A percentile compares a stretch with the other conserved stretches of the same genome.
phyloP scores from a whole-genome alignment of 2,329 filamentous ascomycete genomes.

The Helotiales sp. region DNA sequence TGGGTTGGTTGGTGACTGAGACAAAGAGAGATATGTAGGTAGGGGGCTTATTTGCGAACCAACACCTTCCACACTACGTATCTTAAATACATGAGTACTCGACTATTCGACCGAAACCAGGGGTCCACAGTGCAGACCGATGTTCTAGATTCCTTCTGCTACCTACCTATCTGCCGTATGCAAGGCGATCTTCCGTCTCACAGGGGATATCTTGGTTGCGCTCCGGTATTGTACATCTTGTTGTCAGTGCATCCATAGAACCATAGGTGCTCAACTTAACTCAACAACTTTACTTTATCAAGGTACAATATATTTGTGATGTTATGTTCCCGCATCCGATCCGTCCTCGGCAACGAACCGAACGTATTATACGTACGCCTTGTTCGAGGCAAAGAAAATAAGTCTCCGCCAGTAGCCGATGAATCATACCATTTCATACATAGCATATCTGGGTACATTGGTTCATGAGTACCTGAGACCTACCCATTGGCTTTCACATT shows the following conservation, averaged over 20 bases:
- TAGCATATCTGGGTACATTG: too few species aligned
- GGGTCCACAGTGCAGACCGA: neutral
- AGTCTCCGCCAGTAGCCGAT: neutral
- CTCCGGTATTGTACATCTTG: neutral
- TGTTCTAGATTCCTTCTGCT: constrained; percentile 3
- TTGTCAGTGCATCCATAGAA: constrained; percentile 1
- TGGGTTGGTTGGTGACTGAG: neutral
- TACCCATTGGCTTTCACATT: too few species aligned
- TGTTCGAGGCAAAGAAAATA: neutral
- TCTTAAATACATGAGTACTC: neutral
- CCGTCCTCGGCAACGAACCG: constrained; percentile 4
- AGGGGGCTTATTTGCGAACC: neutral
- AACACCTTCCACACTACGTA: neutral
- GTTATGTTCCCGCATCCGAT: constrained; percentile 2
- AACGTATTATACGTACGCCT: neutral
- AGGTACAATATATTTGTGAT: neutral
- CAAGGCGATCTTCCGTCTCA: constrained; percentile 8
- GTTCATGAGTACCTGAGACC: too few species aligned
- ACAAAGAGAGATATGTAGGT: neutral
- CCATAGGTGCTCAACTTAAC: neutral
- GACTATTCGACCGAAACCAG: neutral
- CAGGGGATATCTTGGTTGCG: neutral
- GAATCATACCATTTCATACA: neutral
- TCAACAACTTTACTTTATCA: neutral
- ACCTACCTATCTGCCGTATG: constrained; percentile 2